Conservation (phyloP, 176 grass and related monocot species). For the Cymbopogon citratus region DNA sequence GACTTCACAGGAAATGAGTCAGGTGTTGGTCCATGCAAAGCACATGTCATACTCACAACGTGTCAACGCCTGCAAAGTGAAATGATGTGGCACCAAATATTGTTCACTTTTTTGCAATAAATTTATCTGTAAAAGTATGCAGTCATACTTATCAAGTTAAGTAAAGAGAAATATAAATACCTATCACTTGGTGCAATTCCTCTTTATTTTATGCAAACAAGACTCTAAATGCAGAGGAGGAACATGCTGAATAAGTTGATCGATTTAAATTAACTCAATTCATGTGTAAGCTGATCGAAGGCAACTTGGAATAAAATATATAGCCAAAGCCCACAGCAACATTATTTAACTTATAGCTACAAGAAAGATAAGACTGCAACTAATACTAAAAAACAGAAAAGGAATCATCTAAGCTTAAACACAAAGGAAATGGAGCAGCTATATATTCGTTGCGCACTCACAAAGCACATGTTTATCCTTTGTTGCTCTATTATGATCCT, state of each 20-base stretch:
- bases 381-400: conserved; percentile 14
- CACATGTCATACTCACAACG: not conserved
- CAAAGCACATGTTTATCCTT: conserved; percentile 23
- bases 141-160: not conserved
- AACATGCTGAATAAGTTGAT: conserved; percentile 8
- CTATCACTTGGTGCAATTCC: not conserved
- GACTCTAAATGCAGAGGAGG: not conserved
- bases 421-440: not conserved
- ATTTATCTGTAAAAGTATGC: not conserved
- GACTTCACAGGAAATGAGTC: conserved; percentile 2
- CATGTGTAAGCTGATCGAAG: not conserved
- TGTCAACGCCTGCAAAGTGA: not conserved
- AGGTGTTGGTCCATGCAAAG: conserved; percentile 6
- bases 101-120: not conserved
- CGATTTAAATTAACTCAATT: not conserved
- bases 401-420: conserved; percentile 26
- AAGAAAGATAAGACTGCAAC: conserved; percentile 19
- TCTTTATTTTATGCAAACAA: not conserved
- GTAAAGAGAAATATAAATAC: not conserved
- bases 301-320: conserved; percentile 22
- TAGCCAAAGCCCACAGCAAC: not conserved
- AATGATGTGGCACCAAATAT: not conserved
- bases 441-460: conserved; percentile 32
- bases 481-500: conserved; percentile 5
- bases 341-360: conserved; percentile 17